phyloP scores from a whole-genome alignment of 1,284 basidiomycete genomes.

The Rhodotorula sp. region DNA sequence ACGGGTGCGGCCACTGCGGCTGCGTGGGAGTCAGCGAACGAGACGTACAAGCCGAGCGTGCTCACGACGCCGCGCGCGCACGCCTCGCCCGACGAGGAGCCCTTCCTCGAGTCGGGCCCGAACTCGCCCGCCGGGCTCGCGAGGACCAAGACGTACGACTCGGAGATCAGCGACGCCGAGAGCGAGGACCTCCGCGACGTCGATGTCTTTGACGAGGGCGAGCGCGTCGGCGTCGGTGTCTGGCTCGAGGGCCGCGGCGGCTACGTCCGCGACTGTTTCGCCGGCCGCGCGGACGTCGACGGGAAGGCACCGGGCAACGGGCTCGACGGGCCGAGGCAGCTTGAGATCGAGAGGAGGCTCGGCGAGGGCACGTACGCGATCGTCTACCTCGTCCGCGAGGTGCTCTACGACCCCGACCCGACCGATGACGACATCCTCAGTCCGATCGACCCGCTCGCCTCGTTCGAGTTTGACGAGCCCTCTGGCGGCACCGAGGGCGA shows the following conservation, averaged over 20 bases:
- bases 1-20: background rate
- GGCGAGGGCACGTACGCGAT: slow-evolving; percentile 89
- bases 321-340: slow-evolving; percentile 54
- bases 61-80: slow-evolving; percentile 14
- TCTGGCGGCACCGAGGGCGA: slow-evolving; percentile 56
- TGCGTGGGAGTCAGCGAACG: slow-evolving; percentile 30
- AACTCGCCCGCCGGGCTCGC: slow-evolving; percentile 13
- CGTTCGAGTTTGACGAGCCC: slow-evolving; percentile 33
- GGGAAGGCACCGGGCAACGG: slow-evolving; percentile 37
- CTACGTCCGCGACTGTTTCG: slow-evolving; percentile 39
- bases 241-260: slow-evolving; percentile 43
- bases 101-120: slow-evolving; percentile 40
- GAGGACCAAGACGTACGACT: slow-evolving; percentile 24
- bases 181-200: slow-evolving; percentile 25
- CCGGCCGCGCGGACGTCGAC: slow-evolving; percentile 11
- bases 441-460: slow-evolving; percentile 53
- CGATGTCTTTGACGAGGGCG: slow-evolving; percentile 45
- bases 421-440: slow-evolving; percentile 42
- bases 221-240: slow-evolving; percentile 44
- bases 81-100: slow-evolving; percentile 34
- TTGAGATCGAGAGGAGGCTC: slow-evolving; percentile 79
- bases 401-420: slow-evolving; percentile 61
- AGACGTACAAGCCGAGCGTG: slow-evolving; percentile 30
- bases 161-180: slow-evolving; percentile 3
- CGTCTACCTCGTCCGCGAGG: slow-evolving; percentile 88